Evolutionary conservation across 257 asterid genomes (phyloP).

Genomic region (Solanum sitiens): DNA sequence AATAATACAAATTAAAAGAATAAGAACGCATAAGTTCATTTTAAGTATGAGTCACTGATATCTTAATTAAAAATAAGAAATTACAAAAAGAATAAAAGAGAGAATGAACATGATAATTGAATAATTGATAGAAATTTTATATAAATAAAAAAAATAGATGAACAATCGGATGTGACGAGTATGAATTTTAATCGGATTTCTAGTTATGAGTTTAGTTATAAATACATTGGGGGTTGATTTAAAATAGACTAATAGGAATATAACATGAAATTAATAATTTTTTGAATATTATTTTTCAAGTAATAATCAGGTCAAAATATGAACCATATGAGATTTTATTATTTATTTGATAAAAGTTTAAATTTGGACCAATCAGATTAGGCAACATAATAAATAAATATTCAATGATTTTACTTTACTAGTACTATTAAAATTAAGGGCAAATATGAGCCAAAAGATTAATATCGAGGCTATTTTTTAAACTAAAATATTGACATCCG

Average conservation of each 20-base stretch:
- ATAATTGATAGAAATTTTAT: neutral
- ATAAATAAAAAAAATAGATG: too few relatives aligned
- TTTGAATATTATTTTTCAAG: neutral
- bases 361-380: neutral
- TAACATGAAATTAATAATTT: neutral
- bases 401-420: too few relatives aligned
- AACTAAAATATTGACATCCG: too few relatives aligned
- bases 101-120: neutral
- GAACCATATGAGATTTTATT: neutral
- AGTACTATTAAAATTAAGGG: neutral
- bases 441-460: neutral
- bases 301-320: neutral
- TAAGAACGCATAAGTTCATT: too few relatives aligned
- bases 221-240: neutral
- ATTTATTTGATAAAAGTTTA: too few relatives aligned
- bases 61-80: too few relatives aligned
- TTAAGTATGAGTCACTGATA: too few relatives aligned
- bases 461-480: too few relatives aligned
- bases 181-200: neutral
- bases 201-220: too few relatives aligned
- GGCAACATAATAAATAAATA: neutral
- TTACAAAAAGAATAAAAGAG: too few relatives aligned
- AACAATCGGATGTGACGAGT: neutral
- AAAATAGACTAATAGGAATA: neutral
- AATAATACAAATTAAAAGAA: too few relatives aligned